Percentiles rank a stretch among this genome's conserved stretches.
Conservation (phyloP, 2,329 filamentous ascomycete species). For the Fusarium sp. region DNA sequence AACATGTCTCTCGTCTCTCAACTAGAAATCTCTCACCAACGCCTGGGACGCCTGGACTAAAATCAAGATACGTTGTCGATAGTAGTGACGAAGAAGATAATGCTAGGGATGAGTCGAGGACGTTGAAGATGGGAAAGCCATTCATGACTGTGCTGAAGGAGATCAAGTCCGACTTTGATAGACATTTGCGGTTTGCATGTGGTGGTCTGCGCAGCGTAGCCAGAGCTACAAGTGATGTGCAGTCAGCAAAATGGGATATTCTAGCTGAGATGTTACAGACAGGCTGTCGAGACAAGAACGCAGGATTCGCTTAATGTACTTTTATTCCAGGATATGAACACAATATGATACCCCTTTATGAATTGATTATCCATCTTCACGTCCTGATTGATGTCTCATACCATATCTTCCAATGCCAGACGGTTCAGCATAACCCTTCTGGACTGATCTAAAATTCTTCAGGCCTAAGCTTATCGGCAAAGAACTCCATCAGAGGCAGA, state of each 20-base stretch:
- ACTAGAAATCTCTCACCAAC: conserved; percentile 30
- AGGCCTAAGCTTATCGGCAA: conserved; percentile 69
- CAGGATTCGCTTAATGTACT: conserved; percentile 19
- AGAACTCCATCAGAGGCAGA: conserved; percentile 87
- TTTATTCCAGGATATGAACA: conserved; percentile 24
- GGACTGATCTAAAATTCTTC: conserved; percentile 34
- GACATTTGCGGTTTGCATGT: conserved; percentile 74
- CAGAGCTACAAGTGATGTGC: conserved; percentile 73
- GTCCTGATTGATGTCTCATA: background rate
- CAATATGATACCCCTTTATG: conserved; percentile 43
- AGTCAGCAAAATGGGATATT: conserved; percentile 77
- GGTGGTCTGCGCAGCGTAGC: conserved; percentile 80
- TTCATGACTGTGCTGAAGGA: conserved; percentile 65
- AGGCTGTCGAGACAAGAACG: conserved; percentile 45
- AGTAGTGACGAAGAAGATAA: conserved; percentile 48
- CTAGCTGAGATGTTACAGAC: conserved; percentile 82
- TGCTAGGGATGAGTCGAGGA: conserved; percentile 27
- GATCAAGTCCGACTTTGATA: conserved; percentile 72
- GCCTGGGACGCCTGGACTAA: conserved; percentile 36
- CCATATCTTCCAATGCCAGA: background rate
- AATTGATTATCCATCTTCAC: background rate
- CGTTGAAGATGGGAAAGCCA: conserved; percentile 48
- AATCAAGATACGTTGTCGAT: conserved; percentile 43
- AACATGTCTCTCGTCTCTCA: conserved; percentile 51
- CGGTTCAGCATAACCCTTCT: background rate